A percentile compares a stretch with the other conserved stretches of the same genome.
Conservation (phyloP, 2,329 filamentous ascomycete genomes). For the Xylariaceae sp. region DNA sequence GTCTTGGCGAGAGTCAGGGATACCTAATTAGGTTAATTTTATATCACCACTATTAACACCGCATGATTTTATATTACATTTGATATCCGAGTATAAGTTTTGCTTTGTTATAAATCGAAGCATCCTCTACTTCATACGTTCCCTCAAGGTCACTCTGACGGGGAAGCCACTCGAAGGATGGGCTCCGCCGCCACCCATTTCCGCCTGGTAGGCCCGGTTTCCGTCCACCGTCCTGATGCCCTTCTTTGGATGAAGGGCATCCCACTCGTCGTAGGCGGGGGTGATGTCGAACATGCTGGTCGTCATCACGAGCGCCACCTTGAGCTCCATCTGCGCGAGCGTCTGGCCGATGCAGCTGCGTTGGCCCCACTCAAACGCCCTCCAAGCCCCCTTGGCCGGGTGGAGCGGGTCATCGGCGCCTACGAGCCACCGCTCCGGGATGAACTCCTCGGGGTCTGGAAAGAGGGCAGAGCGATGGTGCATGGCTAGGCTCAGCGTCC, state of each 20-base stretch:
- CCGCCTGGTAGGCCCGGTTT: slow-evolving; percentile 21
- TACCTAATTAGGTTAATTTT: too few species aligned
- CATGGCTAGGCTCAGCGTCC: slow-evolving; percentile 22
- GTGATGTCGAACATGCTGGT: slow-evolving; percentile 20
- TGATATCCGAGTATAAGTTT: too few species aligned
- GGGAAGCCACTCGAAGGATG: background rate
- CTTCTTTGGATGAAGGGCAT: slow-evolving; percentile 8
- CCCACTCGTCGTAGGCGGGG: slow-evolving; percentile 30
- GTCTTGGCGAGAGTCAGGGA: too few species aligned
- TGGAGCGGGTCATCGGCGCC: slow-evolving; percentile 18
- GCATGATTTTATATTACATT: too few species aligned
- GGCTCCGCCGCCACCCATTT: slow-evolving; percentile 19
- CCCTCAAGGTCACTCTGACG: background rate
- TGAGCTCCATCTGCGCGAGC: slow-evolving; percentile 27
- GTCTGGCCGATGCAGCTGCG: slow-evolving; percentile 30
- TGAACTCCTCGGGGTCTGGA: slow-evolving; percentile 29
- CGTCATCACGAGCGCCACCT: slow-evolving; percentile 21
- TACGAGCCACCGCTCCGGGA: slow-evolving; percentile 35
- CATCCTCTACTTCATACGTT: too few species aligned
- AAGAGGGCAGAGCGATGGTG: slow-evolving; percentile 34
- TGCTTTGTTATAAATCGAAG: too few species aligned
- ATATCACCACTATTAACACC: too few species aligned
- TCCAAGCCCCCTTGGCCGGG: slow-evolving; percentile 21
- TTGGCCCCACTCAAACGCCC: slow-evolving; percentile 26
- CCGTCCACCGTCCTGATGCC: slow-evolving; percentile 18